Base-by-base conservation (phyloP, 371 early-diverging fungal species). In the Sporodiniella umbellata region DNA sequence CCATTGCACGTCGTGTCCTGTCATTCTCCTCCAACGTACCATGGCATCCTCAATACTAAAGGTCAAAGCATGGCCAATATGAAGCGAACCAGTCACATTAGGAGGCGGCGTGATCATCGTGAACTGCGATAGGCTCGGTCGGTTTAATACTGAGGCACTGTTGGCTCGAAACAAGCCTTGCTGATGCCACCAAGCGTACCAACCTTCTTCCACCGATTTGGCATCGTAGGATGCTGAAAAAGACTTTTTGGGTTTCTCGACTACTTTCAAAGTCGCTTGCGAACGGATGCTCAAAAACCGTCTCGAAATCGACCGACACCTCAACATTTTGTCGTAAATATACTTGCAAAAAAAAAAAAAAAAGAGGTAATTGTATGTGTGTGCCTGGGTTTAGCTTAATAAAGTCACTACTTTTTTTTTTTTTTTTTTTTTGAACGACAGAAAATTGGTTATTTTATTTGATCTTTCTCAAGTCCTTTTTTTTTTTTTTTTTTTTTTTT, bases 41-140 rank as follows among this genome's bases (percentile, higher is more conserved):
- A 98, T 54, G 8, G 90, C 73, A 67, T 99, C 99, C 53, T 87
- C 84, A 17, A 98, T 86, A 23, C 94, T 83, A 42, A 86, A 79
- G 42, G 96, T 97, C 48, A 99, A 78, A 1, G 95, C 94, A 58
- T 99, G 99, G 5, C 99, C 99, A 45, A 97, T 80, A 63, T 99
- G 99, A 15, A 99, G 75, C 14, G 83, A 83, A 6, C 99, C 99
- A 0, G 99, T 99, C 23, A 99, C 93, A 66, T 99, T 99, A 21
- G 99, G 99, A 10, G 99, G 99, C 8, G 99, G 99, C 7, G 95
- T 85, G 3, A 91, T 68, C 77, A 99, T 93, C 3, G 79, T 79
- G 53, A 82, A 85, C 3, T 21, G 62, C 33, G 33, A 31, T 44
- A 4, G 2, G 18, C 35, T 35, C 21, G 33, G 35, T 21, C 14